Evolutionary conservation across 352 stramenopile species (phyloP).

Genomic region (Pythium phragmiticola): DNA sequence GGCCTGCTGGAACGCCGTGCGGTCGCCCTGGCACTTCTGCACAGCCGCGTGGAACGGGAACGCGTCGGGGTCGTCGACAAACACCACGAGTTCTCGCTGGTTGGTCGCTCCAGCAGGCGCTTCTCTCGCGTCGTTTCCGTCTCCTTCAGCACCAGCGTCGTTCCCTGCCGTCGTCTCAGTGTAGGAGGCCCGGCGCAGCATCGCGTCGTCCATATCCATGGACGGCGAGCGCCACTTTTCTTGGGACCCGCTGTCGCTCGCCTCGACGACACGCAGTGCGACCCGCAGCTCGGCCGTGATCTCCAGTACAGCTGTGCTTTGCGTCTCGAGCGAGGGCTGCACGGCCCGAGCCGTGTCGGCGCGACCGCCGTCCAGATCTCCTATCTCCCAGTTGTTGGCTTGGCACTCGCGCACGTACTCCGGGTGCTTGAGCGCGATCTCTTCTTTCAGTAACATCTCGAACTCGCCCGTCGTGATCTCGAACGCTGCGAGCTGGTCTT

Average conservation of each 20-base stretch:
- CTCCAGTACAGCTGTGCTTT: conserved; percentile 11
- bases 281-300: conserved; percentile 13
- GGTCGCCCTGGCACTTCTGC: conserved; percentile 8
- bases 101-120: neutral
- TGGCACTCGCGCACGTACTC: conserved; percentile 19
- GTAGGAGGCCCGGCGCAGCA: neutral
- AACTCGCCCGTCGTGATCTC: conserved; percentile 21
- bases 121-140: neutral
- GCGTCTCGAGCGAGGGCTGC: conserved; percentile 3
- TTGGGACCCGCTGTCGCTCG: neutral
- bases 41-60: conserved; percentile 27
- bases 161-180: neutral
- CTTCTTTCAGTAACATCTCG: conserved; percentile 24
- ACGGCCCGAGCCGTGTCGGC: neutral
- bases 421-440: conserved; percentile 23
- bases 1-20: conserved; percentile 3
- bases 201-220: neutral
- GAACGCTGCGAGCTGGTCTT: conserved; percentile 12
- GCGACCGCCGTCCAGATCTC: conserved; percentile 5
- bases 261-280: conserved; percentile 1
- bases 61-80: conserved; percentile 20
- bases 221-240: conserved; percentile 5
- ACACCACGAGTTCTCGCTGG: conserved; percentile 16
- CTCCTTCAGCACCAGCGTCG: neutral
- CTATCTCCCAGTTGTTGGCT: neutral